These are phyloP conservation scores for Melanogaster broomeanus DNA, from an alignment of 768 basidiomycete species.

Conservation along the genomic window DNA sequence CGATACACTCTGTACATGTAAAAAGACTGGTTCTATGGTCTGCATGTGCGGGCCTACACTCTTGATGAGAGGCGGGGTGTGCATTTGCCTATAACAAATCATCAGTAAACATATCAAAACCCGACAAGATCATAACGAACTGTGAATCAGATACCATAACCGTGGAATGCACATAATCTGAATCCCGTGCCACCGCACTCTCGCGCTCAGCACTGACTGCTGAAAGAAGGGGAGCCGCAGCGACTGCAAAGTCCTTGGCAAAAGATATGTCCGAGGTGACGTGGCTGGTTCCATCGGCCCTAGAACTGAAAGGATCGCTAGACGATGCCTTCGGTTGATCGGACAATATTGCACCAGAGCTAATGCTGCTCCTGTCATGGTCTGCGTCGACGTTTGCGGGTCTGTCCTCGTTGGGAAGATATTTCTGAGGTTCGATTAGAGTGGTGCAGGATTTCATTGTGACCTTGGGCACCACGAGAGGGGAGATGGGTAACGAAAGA, in stretches of 20 bases:
- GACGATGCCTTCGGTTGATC: background rate
- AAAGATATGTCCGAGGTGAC: background rate
- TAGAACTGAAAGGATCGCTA: background rate
- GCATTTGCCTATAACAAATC: slow-evolving; percentile 1
- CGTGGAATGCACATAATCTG: background rate
- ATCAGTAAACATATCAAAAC: background rate
- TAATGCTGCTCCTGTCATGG: background rate
- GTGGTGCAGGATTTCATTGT: slow-evolving; percentile 1
- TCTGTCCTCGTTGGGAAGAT: background rate
- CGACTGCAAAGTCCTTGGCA: background rate
- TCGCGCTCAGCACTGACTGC: background rate
- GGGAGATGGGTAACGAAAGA: background rate
- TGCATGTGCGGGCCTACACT: background rate
- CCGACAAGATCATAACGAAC: slow-evolving; percentile 6
- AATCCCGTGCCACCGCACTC: background rate
- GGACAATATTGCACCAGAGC: background rate
- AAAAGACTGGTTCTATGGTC: background rate
- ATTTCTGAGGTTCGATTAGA: background rate
- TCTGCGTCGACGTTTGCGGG: background rate
- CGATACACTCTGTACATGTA: background rate
- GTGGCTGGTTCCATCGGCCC: background rate
- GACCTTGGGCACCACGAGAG: background rate
- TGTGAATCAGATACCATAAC: background rate
- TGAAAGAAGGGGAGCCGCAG: background rate
- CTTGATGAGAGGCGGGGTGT: background rate